A percentile compares a stretch with the other conserved stretches of the same genome.
Evolutionary conservation across 2,329 filamentous ascomycete genomes (phyloP).

Genomic region (Cladosporium sp.): DNA sequence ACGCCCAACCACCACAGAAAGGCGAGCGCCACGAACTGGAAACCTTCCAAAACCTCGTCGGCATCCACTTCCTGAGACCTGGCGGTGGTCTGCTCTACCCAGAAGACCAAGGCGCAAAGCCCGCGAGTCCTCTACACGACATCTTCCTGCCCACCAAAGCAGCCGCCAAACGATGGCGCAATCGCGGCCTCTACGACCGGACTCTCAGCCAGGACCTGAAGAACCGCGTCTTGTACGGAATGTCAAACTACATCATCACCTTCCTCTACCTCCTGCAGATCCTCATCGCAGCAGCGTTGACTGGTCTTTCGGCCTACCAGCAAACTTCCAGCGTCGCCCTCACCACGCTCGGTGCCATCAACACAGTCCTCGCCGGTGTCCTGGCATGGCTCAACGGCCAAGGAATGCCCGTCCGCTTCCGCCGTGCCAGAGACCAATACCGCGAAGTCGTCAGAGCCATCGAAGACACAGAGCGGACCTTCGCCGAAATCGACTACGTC

Average conservation of each 20-base stretch:
- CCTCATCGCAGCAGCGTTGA: constrained; percentile 25
- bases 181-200: constrained; percentile 13
- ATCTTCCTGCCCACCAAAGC: constrained; percentile 19
- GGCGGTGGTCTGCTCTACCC: constrained; percentile 5
- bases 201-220: constrained; percentile 13
- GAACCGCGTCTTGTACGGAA: constrained; percentile 21
- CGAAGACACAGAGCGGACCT: constrained; percentile 23
- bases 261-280: constrained; percentile 25
- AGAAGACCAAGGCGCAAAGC: constrained; percentile 14
- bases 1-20: background rate
- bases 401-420: constrained; percentile 25
- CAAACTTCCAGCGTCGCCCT: constrained; percentile 14
- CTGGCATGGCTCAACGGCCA: constrained; percentile 27
- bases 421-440: constrained; percentile 23
- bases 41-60: constrained; percentile 20
- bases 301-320: constrained; percentile 24
- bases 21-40: constrained; percentile 12
- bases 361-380: constrained; percentile 24
- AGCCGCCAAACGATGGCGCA: constrained; percentile 14
- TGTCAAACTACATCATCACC: constrained; percentile 22
- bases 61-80: constrained; percentile 19
- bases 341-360: constrained; percentile 24
- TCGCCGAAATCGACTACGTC: constrained; percentile 22
- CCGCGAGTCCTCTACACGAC: constrained; percentile 17
- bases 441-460: constrained; percentile 22